phyloP scores from a whole-genome alignment of 371 early-diverging fungal genomes.

The Mucor irregularis region DNA sequence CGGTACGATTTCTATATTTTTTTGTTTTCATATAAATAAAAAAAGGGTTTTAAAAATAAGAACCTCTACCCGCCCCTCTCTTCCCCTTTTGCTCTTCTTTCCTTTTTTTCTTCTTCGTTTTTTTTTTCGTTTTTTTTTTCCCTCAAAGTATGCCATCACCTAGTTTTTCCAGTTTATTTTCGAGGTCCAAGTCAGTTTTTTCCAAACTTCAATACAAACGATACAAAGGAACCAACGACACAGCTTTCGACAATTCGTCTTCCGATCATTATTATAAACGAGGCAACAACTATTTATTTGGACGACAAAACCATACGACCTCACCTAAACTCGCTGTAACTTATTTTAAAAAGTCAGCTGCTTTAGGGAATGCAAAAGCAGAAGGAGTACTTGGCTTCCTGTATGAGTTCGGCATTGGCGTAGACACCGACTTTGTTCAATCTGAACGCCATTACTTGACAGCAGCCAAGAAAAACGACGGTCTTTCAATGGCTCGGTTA shows the following conservation, averaged over 20 bases:
- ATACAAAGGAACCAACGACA: not conserved
- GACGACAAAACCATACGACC: constrained; percentile 40
- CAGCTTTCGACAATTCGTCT: not conserved
- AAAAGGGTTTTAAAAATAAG: too few species aligned
- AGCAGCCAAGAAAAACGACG: constrained; percentile 46
- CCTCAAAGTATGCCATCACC: constrained; percentile 9
- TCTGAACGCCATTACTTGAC: constrained; percentile 57
- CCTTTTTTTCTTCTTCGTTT: constrained; percentile 7
- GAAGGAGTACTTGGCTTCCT: constrained; percentile 59
- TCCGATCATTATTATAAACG: constrained; percentile 27
- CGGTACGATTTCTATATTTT: too few species aligned
- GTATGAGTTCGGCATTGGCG: constrained; percentile 79
- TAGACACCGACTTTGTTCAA: constrained; percentile 47
- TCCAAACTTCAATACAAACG: constrained; percentile 9
- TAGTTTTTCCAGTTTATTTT: constrained; percentile 10
- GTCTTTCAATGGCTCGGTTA: constrained; percentile 59
- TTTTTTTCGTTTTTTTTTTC: constrained; percentile 5
- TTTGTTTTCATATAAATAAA: too few species aligned
- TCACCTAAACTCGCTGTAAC: constrained; percentile 42
- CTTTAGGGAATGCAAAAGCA: constrained; percentile 42
- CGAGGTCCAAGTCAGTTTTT: constrained; percentile 22
- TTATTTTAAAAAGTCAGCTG: constrained; percentile 41
- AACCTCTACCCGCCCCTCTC: not conserved
- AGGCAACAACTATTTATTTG: constrained; percentile 54
- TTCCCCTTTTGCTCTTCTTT: constrained; percentile 1